Conservation (phyloP, 768 basidiomycete genomes). For the Lactifluus echinatus region DNA sequence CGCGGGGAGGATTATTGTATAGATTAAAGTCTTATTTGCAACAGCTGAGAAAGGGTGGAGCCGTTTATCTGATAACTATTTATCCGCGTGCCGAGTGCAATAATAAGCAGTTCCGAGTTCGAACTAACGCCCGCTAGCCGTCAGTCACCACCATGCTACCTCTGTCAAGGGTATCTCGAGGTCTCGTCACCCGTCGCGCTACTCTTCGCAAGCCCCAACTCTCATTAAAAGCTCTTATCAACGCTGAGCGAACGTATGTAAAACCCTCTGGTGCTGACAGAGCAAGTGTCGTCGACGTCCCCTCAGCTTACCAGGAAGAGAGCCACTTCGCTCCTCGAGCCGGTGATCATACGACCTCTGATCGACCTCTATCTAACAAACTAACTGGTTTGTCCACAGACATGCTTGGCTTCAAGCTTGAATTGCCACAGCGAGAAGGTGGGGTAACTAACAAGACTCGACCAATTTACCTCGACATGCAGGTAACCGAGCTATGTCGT, state of each 20-base stretch:
- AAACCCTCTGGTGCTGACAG: conserved; percentile 78
- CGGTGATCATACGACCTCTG: conserved; percentile 34
- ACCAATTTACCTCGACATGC: conserved; percentile 98
- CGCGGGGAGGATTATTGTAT: background rate
- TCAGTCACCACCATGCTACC: conserved; percentile 40
- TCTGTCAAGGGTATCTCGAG: conserved; percentile 46
- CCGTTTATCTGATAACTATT: conserved; percentile 19
- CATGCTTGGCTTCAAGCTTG: conserved; percentile 84
- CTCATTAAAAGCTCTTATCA: conserved; percentile 11
- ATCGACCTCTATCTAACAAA: background rate
- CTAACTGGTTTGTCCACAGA: conserved; percentile 37
- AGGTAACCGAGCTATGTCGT: conserved; percentile 37
- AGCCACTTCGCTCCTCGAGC: conserved; percentile 59
- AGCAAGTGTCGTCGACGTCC: conserved; percentile 76
- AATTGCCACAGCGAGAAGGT: conserved; percentile 50
- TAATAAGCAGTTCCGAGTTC: background rate
- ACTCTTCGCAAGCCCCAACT: conserved; percentile 27
- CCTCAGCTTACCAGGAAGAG: conserved; percentile 63
- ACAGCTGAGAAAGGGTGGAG: background rate
- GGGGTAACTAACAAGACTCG: conserved; percentile 53
- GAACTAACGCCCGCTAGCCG: background rate
- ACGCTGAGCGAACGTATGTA: conserved; percentile 51
- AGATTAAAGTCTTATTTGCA: background rate
- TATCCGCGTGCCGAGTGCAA: background rate
- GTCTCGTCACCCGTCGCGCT: conserved; percentile 21